Base-by-base conservation (phyloP, 352 stramenopile species). In the Pythium pyrilobum region DNA sequence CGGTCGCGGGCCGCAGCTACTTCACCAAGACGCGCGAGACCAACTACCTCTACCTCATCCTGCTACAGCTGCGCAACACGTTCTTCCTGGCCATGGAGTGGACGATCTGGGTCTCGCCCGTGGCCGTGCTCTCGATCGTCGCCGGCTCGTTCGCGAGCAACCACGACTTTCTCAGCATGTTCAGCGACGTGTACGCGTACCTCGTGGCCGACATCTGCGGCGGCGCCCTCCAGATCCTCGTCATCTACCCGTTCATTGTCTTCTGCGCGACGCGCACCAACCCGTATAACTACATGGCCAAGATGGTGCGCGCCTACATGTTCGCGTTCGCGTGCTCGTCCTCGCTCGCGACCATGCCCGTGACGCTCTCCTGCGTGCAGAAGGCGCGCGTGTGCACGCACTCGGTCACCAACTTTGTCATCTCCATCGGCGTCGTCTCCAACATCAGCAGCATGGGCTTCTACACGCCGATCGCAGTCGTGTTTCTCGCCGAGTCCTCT, bases 21-120 rank as follows among this genome's bases (percentile, higher is more conserved):
- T 81, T 83, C 42, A 74, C 64, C 48, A 82, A 79, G 49, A 76
- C 71, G 2, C 65, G 70, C 2, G 49, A 46, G 5, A 59, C 83
- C 10, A 83, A 85, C 36, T 87, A 85, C 49, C 29, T 85, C 10
- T 87, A 87, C 53, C 48, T 83, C 33, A 53, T 77, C 32, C 47
- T 85, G 25, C 40, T 87, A 16, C 78, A 89, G 59, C 44, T 81
- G 6, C 76, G 78, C 39, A 85, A 86, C 63, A 75, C 74, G 9
- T 81, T 87, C 52, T 85, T 87, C 39, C 38, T 85, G 32, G 64
- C 74, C 10, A 72, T 87, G 48, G 62, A 85, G 51, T 85, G 72
- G 65, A 62, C 84, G 38, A 84, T 86, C n/a, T 79, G 56, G 59
- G 48, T 77, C 44, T 83, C 79, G 15, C 74, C 76, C 4, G 54